Evolutionary conservation across 2,329 filamentous ascomycete species (phyloP), one percentile per base, ranked within the genome.

Genomic region (Scedosporium aurantiacum): DNA sequence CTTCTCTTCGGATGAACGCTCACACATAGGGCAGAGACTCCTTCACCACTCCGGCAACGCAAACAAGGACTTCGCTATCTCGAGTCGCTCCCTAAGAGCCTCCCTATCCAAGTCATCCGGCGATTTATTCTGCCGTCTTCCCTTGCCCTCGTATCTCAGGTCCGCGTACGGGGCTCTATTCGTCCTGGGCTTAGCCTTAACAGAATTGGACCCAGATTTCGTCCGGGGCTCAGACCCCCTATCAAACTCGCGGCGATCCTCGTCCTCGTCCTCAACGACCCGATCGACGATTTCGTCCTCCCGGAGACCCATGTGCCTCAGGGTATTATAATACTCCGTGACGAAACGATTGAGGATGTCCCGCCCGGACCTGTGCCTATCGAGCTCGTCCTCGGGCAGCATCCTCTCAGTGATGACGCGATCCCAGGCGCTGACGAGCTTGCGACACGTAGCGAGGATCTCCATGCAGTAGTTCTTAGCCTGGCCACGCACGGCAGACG

Each of bases 401-500:
- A 79, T 72, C 45, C 66, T 61, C 63, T 80, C 75, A 25, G 72
- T 67, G 58, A 74, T 64, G 40, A 80, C 70, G 67, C 75, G 76
- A 70, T 78, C 78, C 41, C 74, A 74, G 16, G 75, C 73, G 28
- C 73, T 70, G 63, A 78, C 74, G 75, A 81, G 78, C 60, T 72
- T 70, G 41, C 78, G 74, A 2, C 75, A 77, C 57, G 79, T 71
- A 40, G 75, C 73, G 43, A 78, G 72, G 58, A 77, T 71, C 64
- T 80, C 78, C 25, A 73, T 70, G 64, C 73, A 68, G 45, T 70
- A 63, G 4, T 74, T 75, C 63, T 74, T 73, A 6, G 67, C 23
- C 43, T 63, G 18, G 25, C 18, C 45, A 8, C 58, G 37, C n/a
- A 10, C 14, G 8, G 23, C 12, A n/a, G 14, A 52, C n/a, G 65